Base-by-base conservation (phyloP, 1,284 basidiomycete species). In the Fomitopsis schrenkii region DNA sequence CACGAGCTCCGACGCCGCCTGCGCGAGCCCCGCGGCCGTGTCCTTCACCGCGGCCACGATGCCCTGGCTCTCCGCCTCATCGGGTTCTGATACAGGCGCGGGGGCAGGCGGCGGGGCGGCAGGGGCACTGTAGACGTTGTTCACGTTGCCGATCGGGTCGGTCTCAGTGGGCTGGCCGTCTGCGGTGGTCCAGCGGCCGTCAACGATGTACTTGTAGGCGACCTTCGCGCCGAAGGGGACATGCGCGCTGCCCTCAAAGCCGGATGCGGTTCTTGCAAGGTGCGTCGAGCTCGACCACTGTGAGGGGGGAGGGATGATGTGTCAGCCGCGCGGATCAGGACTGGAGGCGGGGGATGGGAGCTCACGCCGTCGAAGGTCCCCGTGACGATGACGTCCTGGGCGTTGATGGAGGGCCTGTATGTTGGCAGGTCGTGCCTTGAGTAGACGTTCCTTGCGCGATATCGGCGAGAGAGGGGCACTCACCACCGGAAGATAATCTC, bases 201-300 rank as follows among this genome's bases (percentile, higher is more conserved):
- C 91, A 59, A 93, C 90, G 71, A 93, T 78, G 70, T 86, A 93
- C 74, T 93, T 93, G 83, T 89, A 93, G 7, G 77, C 68, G 63
- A 91, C 76, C 68, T 84, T 88, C 58, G 82, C 71, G 56, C 78
- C 82, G 83, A 85, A 92, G 4, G 90, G 88, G 36, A 91, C 76
- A 60, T 75, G 71, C 26, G 83, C 77, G 14, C 74, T 78, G 35
- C 80, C 83, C 63, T 80, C 77, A 72, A 91, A 93, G 8, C 86
- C 87, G 56, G 75, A 68, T 22, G 77, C 71, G 41, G 76, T 80
- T 69, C 82, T 85, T 26, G 74, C 72, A 64, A 92, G 81, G 62
- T 74, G 80, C 58, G 82, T 73, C 50, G 86, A 86, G 63, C 76
- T 76, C 35, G 85, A 81, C 91, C 91, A 93, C 90, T 91, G 62